These are phyloP conservation scores for Paracoccidioides lutzii DNA, from an alignment of 2,329 filamentous ascomycete genomes.

Conservation along the genomic window DNA sequence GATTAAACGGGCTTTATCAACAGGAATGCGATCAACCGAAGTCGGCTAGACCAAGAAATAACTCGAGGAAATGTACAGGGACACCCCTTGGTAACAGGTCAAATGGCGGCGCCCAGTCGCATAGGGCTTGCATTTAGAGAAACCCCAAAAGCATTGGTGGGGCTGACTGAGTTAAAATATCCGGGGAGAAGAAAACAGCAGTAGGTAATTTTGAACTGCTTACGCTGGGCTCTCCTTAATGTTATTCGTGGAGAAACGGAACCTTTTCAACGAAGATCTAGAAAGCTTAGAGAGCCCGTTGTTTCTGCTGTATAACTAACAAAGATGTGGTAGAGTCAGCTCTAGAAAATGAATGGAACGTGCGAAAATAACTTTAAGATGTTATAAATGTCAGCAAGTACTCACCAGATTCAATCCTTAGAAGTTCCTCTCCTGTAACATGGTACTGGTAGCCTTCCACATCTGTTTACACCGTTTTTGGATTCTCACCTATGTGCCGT, in stretches of 20 bases:
- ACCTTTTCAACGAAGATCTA: not conserved
- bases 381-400: not conserved
- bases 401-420: not conserved
- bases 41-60: not conserved
- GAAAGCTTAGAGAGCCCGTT: not conserved
- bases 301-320: not conserved
- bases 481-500: too few relatives aligned
- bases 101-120: not conserved
- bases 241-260: not conserved
- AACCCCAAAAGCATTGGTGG: not conserved
- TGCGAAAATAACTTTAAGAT: not conserved
- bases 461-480: not conserved
- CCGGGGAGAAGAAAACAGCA: not conserved
- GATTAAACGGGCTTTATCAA: not conserved
- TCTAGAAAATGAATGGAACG: conserved; percentile 1
- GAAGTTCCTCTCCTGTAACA: too few relatives aligned
- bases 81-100: not conserved
- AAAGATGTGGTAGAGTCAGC: not conserved
- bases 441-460: not conserved
- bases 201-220: not conserved
- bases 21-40: not conserved
- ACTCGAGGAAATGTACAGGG: conserved; percentile 1
- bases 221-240: not conserved
- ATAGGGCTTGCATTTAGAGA: conserved; percentile 2
- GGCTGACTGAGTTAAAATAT: not conserved